A percentile compares a stretch with the other conserved stretches of the same genome.
Evolutionary conservation across 1,284 basidiomycete species (phyloP).

Genomic region (Binderoboletus segoi): DNA sequence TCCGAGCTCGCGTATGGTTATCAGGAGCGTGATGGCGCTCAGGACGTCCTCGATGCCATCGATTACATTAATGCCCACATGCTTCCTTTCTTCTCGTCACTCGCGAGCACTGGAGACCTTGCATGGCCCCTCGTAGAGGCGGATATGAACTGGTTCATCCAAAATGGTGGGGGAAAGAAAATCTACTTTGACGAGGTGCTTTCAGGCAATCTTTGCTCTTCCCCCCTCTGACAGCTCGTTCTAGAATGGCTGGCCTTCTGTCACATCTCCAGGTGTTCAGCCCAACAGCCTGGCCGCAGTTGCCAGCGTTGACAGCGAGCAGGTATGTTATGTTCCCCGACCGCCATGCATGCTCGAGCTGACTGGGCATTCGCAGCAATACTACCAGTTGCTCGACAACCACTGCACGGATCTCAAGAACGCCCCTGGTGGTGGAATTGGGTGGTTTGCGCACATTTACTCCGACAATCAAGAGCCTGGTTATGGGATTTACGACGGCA

Average conservation of each 20-base stretch:
- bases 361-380: constrained; percentile 34
- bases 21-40: constrained; percentile 53
- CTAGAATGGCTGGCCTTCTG: constrained; percentile 76
- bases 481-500: constrained; percentile 60
- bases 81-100: constrained; percentile 68
- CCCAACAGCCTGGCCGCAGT: constrained; percentile 57
- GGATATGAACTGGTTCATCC: constrained; percentile 66
- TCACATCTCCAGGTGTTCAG: constrained; percentile 57
- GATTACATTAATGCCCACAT: constrained; percentile 74
- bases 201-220: neutral
- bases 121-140: constrained; percentile 63
- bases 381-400: constrained; percentile 64
- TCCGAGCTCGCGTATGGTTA: constrained; percentile 53
- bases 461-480: constrained; percentile 66
- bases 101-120: constrained; percentile 41
- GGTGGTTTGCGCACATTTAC: constrained; percentile 82
- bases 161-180: constrained; percentile 65
- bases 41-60: constrained; percentile 61
- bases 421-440: constrained; percentile 62
- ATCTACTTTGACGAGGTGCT: constrained; percentile 67
- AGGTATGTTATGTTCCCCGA: constrained; percentile 36
- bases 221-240: neutral
- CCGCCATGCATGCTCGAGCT: constrained; percentile 8
- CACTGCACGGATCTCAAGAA: constrained; percentile 64
- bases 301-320: constrained; percentile 59